Evolutionary conservation across 2,329 filamentous ascomycete species (phyloP).

Genomic region (Aureobasidium zeae): DNA sequence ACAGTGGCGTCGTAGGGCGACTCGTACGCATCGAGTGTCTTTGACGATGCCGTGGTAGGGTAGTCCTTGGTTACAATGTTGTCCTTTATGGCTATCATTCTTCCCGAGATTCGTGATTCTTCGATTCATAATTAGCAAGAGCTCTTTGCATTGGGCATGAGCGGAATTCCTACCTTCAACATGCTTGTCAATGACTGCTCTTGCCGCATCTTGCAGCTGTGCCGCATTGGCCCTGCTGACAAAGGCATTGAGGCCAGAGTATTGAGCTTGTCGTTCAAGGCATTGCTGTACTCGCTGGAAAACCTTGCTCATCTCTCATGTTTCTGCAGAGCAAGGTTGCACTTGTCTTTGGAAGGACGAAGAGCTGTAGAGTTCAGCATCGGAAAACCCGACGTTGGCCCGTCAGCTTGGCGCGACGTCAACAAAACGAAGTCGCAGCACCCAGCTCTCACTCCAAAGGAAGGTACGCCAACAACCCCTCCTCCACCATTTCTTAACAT

Average conservation of each 20-base stretch:
- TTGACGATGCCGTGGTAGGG: conserved; percentile 72
- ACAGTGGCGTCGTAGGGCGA: conserved; percentile 80
- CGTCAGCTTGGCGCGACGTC: no score
- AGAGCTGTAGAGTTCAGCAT: background rate
- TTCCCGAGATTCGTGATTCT: conserved; percentile 24
- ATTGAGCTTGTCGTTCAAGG: conserved; percentile 11
- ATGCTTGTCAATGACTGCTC: background rate
- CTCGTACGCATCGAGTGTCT: conserved; percentile 55
- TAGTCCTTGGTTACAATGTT: conserved; percentile 40
- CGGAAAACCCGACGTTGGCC: no score
- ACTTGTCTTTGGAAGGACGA: background rate
- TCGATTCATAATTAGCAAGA: background rate
- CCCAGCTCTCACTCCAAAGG: no score
- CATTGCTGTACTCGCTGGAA: conserved; percentile 9
- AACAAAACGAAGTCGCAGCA: no score
- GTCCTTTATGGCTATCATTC: conserved; percentile 41
- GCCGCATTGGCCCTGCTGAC: conserved; percentile 12
- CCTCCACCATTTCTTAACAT: no score
- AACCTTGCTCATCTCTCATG: conserved; percentile 13
- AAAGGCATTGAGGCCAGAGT: conserved; percentile 14
- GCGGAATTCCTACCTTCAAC: background rate
- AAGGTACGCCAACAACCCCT: no score
- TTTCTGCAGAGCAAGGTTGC: no score
- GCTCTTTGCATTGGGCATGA: background rate
- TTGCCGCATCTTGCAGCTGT: conserved; percentile 3